Evolutionary conservation across 208 protist species (phyloP).

Genomic region (Wallacemonas sp.): DNA sequence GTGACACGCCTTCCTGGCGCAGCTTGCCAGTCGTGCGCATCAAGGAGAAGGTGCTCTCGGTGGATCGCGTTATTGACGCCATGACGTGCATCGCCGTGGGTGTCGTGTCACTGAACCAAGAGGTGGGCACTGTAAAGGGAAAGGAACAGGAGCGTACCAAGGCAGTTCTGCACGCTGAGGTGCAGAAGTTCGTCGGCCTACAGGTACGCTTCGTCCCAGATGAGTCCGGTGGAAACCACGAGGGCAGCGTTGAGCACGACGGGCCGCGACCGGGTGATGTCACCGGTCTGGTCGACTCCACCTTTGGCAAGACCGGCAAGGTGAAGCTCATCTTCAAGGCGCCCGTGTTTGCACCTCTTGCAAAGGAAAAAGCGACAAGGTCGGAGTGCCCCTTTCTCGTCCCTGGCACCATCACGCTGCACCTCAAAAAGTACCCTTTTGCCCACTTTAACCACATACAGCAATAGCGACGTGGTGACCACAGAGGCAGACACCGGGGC

Average conservation of each 20-base stretch:
- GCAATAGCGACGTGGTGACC: slow-evolving; percentile 26
- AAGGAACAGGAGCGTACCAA: slow-evolving; percentile 15
- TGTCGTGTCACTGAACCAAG: slow-evolving; percentile 30
- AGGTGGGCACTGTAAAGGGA: background rate
- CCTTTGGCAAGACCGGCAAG: slow-evolving; percentile 83
- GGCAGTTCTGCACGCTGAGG: slow-evolving; percentile 52
- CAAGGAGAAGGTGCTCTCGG: slow-evolving; percentile 33
- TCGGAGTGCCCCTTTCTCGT: slow-evolving; percentile 3
- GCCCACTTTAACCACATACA: slow-evolving; percentile 48
- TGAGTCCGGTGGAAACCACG: background rate
- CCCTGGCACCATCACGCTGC: slow-evolving; percentile 42
- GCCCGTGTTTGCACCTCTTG: slow-evolving; percentile 35
- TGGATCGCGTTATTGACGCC: slow-evolving; percentile 67
- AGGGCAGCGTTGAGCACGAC: background rate
- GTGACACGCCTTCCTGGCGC: slow-evolving; percentile 33
- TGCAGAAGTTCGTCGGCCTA: slow-evolving; percentile 72
- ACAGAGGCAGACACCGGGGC: too few species aligned
- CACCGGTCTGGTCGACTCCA: slow-evolving; percentile 57
- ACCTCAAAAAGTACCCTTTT: slow-evolving; percentile 67
- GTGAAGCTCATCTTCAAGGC: slow-evolving; percentile 63
- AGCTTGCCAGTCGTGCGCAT: slow-evolving; percentile 49
- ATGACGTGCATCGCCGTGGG: slow-evolving; percentile 71
- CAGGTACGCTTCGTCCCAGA: slow-evolving; percentile 42
- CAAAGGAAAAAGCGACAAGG: slow-evolving; percentile 20
- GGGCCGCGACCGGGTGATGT: background rate